A percentile compares a stretch with the other conserved stretches of the same genome.
Evolutionary conservation across 176 grass and related monocot genomes (phyloP).

Genomic region (Bromus sterilis): DNA sequence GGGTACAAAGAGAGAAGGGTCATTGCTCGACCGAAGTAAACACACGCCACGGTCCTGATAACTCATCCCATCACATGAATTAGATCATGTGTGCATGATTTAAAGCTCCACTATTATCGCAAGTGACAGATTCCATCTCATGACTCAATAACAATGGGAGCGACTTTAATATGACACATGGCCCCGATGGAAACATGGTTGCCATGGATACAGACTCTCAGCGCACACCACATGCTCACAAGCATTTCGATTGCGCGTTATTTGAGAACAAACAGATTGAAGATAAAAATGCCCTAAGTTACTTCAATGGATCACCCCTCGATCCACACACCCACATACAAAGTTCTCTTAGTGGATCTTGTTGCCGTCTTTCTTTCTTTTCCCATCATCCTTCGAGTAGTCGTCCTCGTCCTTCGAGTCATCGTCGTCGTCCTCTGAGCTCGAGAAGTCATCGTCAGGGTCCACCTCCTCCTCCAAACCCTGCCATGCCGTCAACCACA

Average conservation of each 20-base stretch:
- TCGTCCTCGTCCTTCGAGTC: no score
- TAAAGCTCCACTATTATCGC: not conserved
- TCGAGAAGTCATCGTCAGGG: no score
- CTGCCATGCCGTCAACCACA: no score
- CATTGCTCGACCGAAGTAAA: not conserved
- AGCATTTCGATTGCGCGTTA: not conserved
- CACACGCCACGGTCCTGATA: not conserved
- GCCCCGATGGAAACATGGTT: not conserved
- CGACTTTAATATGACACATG: no score
- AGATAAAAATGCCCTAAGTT: not conserved
- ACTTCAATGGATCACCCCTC: not conserved
- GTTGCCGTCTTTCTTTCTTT: no score
- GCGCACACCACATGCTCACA: not conserved
- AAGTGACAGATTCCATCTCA: not conserved
- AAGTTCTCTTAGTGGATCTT: no score
- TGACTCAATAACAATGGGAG: no score
- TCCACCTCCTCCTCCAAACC: no score
- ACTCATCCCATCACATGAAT: not conserved
- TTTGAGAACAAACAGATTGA: not conserved
- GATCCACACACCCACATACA: no score
- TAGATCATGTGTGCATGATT: not conserved
- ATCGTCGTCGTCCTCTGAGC: no score
- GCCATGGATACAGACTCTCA: not conserved
- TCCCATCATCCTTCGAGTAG: no score
- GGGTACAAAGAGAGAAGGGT: not conserved